Evolutionary conservation across 2,329 filamentous ascomycete genomes (phyloP).

Genomic region (Blumeria graminis): DNA sequence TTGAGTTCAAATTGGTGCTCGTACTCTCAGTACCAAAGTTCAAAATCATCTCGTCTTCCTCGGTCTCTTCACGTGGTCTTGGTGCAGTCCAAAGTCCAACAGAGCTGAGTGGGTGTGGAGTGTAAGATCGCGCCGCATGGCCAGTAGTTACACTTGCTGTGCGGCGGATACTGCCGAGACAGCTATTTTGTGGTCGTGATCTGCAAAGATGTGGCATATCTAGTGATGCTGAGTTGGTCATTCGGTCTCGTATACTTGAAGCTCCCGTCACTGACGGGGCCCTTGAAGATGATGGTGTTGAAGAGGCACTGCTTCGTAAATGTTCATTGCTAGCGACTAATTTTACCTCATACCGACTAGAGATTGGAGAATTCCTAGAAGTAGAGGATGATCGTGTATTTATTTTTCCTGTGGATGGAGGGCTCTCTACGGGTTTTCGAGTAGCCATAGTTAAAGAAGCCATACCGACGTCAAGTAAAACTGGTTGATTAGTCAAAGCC

Average conservation of each 20-base stretch:
- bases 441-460: conserved; percentile 79
- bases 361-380: conserved; percentile 20
- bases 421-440: conserved; percentile 21
- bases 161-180: conserved; percentile 15
- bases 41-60: conserved; percentile 21
- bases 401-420: conserved; percentile 11
- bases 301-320: conserved; percentile 23
- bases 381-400: conserved; percentile 18
- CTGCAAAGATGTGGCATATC: conserved; percentile 16
- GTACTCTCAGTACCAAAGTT: conserved; percentile 22
- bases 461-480: conserved; percentile 71
- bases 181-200: conserved; percentile 6
- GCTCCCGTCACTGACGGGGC: conserved; percentile 13
- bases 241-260: conserved; percentile 11
- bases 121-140: conserved; percentile 7
- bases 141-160: conserved; percentile 11
- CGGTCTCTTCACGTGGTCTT: conserved; percentile 18
- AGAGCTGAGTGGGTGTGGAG: conserved; percentile 15
- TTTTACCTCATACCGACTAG: conserved; percentile 47
- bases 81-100: conserved; percentile 25
- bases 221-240: conserved; percentile 7
- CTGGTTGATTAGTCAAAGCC: conserved; percentile 73
- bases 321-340: conserved; percentile 56
- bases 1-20: neutral
- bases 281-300: conserved; percentile 17